These are phyloP conservation scores for Chaetomidium leptoderma DNA, from an alignment of 495 filamentous ascomycete genomes.

Conservation along the genomic window DNA sequence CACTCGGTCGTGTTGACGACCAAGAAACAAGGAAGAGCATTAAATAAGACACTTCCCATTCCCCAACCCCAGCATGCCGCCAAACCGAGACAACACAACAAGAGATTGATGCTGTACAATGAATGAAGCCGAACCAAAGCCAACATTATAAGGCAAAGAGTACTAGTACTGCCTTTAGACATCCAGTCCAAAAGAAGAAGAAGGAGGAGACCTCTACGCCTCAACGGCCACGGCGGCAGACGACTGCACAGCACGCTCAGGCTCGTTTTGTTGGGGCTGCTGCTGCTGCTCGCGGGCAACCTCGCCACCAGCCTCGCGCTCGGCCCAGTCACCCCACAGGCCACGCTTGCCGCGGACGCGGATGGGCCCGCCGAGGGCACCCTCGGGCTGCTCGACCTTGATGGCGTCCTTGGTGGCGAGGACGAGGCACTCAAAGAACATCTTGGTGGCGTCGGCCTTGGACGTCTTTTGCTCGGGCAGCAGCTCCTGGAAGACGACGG, in stretches of 20 bases:
- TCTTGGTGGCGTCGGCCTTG: conserved; percentile 89
- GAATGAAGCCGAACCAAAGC: conserved; percentile 11
- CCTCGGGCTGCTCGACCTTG: conserved; percentile 85
- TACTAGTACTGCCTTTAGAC: neutral
- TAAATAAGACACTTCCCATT: conserved; percentile 8
- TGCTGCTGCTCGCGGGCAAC: conserved; percentile 41
- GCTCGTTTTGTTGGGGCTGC: conserved; percentile 29
- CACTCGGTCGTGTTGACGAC: conserved; percentile 28
- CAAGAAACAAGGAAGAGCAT: conserved; percentile 17
- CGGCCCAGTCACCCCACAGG: conserved; percentile 94
- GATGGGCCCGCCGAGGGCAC: conserved; percentile 68
- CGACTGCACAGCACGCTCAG: conserved; percentile 32
- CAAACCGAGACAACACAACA: conserved; percentile 5
- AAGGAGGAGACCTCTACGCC: conserved; percentile 16
- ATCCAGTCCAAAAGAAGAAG: neutral
- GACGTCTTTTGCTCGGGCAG: conserved; percentile 74
- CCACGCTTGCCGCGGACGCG: conserved; percentile 80
- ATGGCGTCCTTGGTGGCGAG: conserved; percentile 97
- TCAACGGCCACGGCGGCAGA: conserved; percentile 27
- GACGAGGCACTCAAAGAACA: conserved; percentile 97
- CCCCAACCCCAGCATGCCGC: conserved; percentile 1
- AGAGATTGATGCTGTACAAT: conserved; percentile 22
- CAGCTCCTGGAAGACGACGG: conserved; percentile 85
- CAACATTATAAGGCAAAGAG: conserved; percentile 10
- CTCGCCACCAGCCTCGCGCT: conserved; percentile 67